Conservation (phyloP, 2,329 filamentous ascomycete species). For the Phialophora chinensis region DNA sequence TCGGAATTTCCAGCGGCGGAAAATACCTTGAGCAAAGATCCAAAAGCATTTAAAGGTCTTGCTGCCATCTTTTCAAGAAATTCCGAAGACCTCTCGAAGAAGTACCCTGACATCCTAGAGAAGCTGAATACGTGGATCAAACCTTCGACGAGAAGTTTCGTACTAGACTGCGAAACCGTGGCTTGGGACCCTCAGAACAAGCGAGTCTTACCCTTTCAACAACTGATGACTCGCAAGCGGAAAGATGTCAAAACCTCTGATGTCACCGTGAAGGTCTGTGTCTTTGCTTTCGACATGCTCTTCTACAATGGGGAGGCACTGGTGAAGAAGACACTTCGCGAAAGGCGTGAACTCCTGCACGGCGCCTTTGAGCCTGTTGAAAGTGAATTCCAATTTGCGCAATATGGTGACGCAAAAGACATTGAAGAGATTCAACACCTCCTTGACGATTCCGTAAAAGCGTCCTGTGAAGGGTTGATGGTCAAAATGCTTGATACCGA, state of each 20-base stretch:
- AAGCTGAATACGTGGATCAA: slow-evolving; percentile 92
- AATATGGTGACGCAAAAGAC: slow-evolving; percentile 82
- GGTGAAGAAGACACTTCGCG: slow-evolving; percentile 83
- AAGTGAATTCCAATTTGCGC: slow-evolving; percentile 90
- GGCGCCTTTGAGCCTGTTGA: slow-evolving; percentile 76
- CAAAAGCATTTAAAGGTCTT: slow-evolving; percentile 65
- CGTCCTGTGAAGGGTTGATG: slow-evolving; percentile 96
- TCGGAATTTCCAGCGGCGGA: slow-evolving; percentile 69
- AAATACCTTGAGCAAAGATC: slow-evolving; percentile 68
- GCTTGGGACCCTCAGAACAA: slow-evolving; percentile 95
- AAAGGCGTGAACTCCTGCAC: slow-evolving; percentile 77
- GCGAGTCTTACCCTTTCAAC: slow-evolving; percentile 95
- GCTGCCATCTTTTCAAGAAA: slow-evolving; percentile 96
- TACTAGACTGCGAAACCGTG: slow-evolving; percentile 97
- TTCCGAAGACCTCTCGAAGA: slow-evolving; percentile 94
- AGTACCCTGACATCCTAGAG: slow-evolving; percentile 92
- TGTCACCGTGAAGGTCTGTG: slow-evolving; percentile 94
- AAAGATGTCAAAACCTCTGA: slow-evolving; percentile 97
- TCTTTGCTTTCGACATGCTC: slow-evolving; percentile 93
- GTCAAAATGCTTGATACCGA: slow-evolving; percentile 97
- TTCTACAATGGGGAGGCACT: slow-evolving; percentile 90
- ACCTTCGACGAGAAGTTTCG: slow-evolving; percentile 87
- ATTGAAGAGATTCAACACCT: slow-evolving; percentile 92
- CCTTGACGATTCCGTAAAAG: slow-evolving; percentile 92
- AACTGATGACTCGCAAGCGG: slow-evolving; percentile 95